Evolutionary conservation across 1,284 basidiomycete species (phyloP), one percentile per base, ranked within the genome.

Genomic region (Pyrrhoderma noxium): DNA sequence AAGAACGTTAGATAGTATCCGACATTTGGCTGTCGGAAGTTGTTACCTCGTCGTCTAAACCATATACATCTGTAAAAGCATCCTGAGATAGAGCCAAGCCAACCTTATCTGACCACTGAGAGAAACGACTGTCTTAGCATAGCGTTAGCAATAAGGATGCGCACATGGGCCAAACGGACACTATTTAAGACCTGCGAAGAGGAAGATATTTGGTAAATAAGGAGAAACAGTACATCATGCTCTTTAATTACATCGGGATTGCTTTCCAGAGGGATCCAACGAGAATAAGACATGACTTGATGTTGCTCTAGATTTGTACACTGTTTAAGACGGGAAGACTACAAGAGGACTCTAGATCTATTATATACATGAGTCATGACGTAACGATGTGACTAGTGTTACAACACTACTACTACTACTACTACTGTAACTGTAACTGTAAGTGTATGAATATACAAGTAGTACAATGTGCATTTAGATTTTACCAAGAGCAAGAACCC

Each of bases 41-140:
- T 22, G 7, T 8, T 50, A 84, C 84, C 60, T 85, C 87, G 0
- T 74, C 66, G 57, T 94, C 92, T 27, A 94, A 70, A 2, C 88
- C 89, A 61, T 82, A 94, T 35, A 93, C 74, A 64, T 95, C 92
- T 54, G 77, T 73, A 62, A 94, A 94, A 37, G 76, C 69, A 7
- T 79, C 75, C 19, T 75, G 69, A 3, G 73, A 65, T 40, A 67
- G 65, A 0, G 82, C 71, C 2, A 94, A 72, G 2, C 92, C 92
- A 2, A 86, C 81, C 45, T 80, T 77, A 35, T 72, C 66, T 0
- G 89, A 76, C 91, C 91, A 94, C 85, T 92, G 48, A 8, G 59
- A n/a, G 4, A 13, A 35, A 19, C 43, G 27, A 18, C 54, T 23
- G 47, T 18, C 55, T 31, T 11, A 31, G 11, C 11, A 11, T 5